phyloP scores from a whole-genome alignment of 306 rosid species.

The Gleditsia sinensis region DNA sequence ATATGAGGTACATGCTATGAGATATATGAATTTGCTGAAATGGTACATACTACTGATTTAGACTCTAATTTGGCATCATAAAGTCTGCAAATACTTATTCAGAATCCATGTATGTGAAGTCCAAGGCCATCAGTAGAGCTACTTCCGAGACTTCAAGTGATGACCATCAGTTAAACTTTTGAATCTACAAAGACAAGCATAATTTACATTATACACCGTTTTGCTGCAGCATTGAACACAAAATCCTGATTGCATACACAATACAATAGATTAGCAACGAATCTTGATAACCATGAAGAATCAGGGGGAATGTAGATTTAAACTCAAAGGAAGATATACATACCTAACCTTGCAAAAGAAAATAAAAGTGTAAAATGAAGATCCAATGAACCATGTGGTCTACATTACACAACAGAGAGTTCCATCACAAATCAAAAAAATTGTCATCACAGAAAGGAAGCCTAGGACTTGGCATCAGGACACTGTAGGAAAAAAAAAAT shows the following conservation, averaged over 20 bases:
- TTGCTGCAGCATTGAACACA: conserved; percentile 26
- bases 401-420: conserved; percentile 25
- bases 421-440: neutral
- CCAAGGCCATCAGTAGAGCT: conserved; percentile 37
- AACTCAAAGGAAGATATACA: neutral
- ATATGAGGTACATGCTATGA: conserved; percentile 15
- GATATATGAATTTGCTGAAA: conserved; percentile 31
- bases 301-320: neutral
- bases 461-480: conserved; percentile 7
- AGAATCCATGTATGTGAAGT: conserved; percentile 37
- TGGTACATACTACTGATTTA: conserved; percentile 36
- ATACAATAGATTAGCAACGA: neutral
- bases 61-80: conserved; percentile 37
- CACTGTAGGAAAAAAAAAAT: neutral
- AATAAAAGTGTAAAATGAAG: conserved; percentile 12
- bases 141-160: conserved; percentile 39
- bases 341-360: conserved; percentile 16
- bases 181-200: conserved; percentile 61
- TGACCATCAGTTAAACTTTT: conserved; percentile 48
- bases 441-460: conserved; percentile 1
- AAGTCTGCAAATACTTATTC: conserved; percentile 40
- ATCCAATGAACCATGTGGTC: conserved; percentile 25
- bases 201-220: conserved; percentile 15
- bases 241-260: neutral
- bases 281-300: neutral